Evolutionary conservation across 495 filamentous ascomycete genomes (phyloP).

Genomic region (Cudoniella acicularis): DNA sequence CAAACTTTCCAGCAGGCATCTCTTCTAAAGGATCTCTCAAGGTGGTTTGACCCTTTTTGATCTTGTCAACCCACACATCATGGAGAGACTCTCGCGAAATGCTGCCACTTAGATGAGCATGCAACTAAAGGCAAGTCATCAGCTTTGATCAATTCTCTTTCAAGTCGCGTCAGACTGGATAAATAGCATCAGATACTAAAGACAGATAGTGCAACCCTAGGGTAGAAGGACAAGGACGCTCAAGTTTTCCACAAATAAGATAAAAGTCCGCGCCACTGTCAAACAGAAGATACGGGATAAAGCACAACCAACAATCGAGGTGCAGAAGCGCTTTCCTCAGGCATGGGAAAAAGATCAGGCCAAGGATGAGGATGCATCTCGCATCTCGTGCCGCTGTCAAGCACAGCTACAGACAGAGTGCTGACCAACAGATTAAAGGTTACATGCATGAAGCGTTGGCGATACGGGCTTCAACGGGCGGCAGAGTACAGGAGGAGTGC

Average conservation of each 20-base stretch:
- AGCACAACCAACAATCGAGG: background rate
- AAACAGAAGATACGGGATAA: background rate
- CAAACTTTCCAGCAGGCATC: slow-evolving; percentile 65
- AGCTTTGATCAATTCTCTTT: slow-evolving; percentile 6
- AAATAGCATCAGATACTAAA: background rate
- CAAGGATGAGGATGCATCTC: background rate
- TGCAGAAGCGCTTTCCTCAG: background rate
- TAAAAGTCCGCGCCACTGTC: background rate
- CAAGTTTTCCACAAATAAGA: background rate
- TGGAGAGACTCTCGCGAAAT: slow-evolving; percentile 74
- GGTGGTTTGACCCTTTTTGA: slow-evolving; percentile 39
- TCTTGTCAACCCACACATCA: slow-evolving; percentile 66
- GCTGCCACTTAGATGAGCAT: slow-evolving; percentile 80
- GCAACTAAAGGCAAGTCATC: slow-evolving; percentile 49
- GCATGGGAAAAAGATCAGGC: background rate
- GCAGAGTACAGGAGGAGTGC: background rate
- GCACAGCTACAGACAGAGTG: background rate
- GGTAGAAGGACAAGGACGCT: too few relatives aligned
- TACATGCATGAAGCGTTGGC: background rate
- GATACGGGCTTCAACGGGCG: background rate
- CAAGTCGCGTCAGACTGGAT: background rate
- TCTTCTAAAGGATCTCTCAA: slow-evolving; percentile 65
- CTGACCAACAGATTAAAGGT: background rate
- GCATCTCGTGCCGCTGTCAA: background rate
- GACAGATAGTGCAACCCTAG: background rate